Percentiles rank a stretch among this genome's conserved stretches.
Conservation (phyloP, 78 protist genomes). For the Tieghemostelium lacteum region DNA sequence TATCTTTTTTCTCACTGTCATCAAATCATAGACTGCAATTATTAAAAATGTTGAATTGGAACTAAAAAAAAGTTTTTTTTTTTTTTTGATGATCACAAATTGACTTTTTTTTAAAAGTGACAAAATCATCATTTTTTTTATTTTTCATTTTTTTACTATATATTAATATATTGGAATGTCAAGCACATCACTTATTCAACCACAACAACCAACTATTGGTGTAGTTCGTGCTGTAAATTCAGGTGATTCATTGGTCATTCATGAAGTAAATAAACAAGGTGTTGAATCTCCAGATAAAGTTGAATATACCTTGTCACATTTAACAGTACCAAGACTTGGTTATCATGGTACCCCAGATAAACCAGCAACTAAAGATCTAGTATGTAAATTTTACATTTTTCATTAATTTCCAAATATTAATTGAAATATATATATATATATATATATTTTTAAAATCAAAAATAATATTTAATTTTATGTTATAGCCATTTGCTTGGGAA, state of each 20-base stretch:
- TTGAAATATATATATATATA: too few species aligned
- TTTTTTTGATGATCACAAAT: too few species aligned
- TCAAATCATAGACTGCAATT: too few species aligned
- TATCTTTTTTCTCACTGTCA: too few species aligned
- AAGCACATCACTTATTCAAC: slow-evolving; percentile 59
- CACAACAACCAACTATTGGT: slow-evolving; percentile 51
- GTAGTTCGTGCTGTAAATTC: slow-evolving; percentile 72
- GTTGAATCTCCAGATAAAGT: slow-evolving; percentile 5
- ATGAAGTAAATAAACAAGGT: slow-evolving; percentile 30
- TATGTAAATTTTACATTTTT: background rate
- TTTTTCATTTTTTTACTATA: too few species aligned
- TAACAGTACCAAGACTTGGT: slow-evolving; percentile 77
- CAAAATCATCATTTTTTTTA: too few species aligned
- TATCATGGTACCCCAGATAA: slow-evolving; percentile 11
- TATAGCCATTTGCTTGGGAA: slow-evolving; percentile 81
- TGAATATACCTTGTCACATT: slow-evolving; percentile 37
- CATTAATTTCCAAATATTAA: background rate
- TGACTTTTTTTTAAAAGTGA: too few species aligned
- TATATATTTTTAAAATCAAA: background rate
- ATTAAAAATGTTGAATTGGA: too few species aligned
- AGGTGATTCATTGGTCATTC: slow-evolving; percentile 68
- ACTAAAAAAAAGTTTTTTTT: too few species aligned
- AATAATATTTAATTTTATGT: background rate
- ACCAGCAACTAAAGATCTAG: slow-evolving; percentile 60
- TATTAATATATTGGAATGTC: too few species aligned